Conservation (phyloP, 805 yeast genomes). For the Starmera quercuum region DNA sequence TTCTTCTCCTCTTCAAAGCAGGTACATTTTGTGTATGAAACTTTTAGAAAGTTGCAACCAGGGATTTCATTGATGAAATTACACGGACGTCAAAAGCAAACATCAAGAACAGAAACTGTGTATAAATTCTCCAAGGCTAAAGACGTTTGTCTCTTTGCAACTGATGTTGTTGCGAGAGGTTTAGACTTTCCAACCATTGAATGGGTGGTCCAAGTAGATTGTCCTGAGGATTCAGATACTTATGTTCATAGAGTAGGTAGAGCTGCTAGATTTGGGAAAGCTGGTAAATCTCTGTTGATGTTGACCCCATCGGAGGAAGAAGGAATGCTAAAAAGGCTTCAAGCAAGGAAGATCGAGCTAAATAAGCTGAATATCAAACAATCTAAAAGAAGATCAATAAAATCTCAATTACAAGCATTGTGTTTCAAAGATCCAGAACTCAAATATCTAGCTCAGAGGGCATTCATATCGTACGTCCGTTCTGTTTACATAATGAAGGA, state of each 20-base stretch:
- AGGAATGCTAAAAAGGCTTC: slow-evolving; percentile 59
- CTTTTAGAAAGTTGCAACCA: slow-evolving; percentile 22
- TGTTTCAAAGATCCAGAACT: slow-evolving; percentile 88
- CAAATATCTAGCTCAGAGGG: slow-evolving; percentile 92
- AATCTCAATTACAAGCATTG: slow-evolving; percentile 78
- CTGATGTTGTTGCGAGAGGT: slow-evolving; percentile 98
- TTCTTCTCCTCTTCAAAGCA: slow-evolving; percentile 62
- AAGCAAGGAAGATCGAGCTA: slow-evolving; percentile 57
- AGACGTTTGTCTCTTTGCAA: slow-evolving; percentile 75
- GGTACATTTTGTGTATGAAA: slow-evolving; percentile 33
- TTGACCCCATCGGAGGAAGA: slow-evolving; percentile 78
- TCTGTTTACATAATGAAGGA: slow-evolving; percentile 84
- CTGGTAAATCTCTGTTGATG: slow-evolving; percentile 81
- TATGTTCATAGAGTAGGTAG: slow-evolving; percentile 94
- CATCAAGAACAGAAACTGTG: slow-evolving; percentile 72
- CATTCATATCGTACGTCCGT: slow-evolving; percentile 84
- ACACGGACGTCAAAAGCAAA: slow-evolving; percentile 85
- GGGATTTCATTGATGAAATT: slow-evolving; percentile 50
- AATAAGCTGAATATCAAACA: slow-evolving; percentile 68
- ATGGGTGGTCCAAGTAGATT: slow-evolving; percentile 84
- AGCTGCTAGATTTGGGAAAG: slow-evolving; percentile 86
- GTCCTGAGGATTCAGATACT: slow-evolving; percentile 89
- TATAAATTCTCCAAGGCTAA: slow-evolving; percentile 39
- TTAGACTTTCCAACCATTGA: slow-evolving; percentile 94
- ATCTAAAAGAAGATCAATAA: slow-evolving; percentile 63